Evolutionary conservation across 139 green algal genomes (phyloP), one percentile per base, ranked within the genome.

Genomic region (Coccomyxa sp.): DNA sequence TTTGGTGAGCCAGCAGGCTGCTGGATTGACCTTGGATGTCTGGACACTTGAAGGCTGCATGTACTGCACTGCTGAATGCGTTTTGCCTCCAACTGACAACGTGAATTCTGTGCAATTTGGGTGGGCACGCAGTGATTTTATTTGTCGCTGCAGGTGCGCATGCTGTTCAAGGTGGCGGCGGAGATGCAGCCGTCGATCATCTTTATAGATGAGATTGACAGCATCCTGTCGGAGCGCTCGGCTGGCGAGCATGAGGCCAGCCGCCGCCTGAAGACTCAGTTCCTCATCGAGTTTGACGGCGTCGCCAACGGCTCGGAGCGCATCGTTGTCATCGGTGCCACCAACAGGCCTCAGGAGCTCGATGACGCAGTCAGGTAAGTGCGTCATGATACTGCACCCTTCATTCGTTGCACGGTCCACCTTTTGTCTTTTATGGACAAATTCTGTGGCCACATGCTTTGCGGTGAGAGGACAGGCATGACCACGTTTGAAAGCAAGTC

Each of bases 211-310:
- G 88, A 91, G 80, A 90, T 91, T 58, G 88, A 91, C 86, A 87
- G 81, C 88, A 89, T 91, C 66, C 81, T 91, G 79, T 89, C 86
- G 16, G 88, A 89, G 84, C 82, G 88, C 10, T 88, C 81, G 1
- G 84, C 88, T 86, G 92, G 91, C 23, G 96, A 99, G 91, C 96
- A 99, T 86, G 96, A 99, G 82, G 91, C 94, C 82, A 97, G 92
- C 83, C 88, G 96, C 28, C 91, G 96, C 0, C 85, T 99, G 17
- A 99, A 99, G 88, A 98, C 96, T 0, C 92, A 99, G 88, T 94
- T 99, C 80, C 90, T 99, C 81, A 88, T 85, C 67, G 76, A 88
- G 66, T 90, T 91, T 85, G 88, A 91, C 58, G 86, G 88, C n/a
- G 84, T 90, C 30, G 82, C 92, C 1, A 88, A 83, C 14, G 86